Conservation (phyloP, 192 early-diverging fungal genomes). For the Gigaspora rosea region DNA sequence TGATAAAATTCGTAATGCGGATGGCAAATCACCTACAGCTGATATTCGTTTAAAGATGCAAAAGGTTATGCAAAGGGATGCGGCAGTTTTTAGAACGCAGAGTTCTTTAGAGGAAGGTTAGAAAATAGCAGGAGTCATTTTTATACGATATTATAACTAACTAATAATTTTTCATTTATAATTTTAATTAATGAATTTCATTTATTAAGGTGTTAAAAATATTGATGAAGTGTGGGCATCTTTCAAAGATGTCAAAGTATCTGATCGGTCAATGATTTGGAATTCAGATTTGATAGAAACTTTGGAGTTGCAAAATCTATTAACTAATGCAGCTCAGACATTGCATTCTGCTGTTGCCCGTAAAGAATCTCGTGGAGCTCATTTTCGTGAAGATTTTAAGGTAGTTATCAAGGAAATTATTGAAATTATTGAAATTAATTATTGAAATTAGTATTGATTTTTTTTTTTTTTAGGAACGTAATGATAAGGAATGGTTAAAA, state of each 20-base stretch:
- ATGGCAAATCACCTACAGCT: conserved; percentile 79
- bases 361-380: conserved; percentile 97
- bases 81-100: conserved; percentile 97
- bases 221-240: conserved; percentile 82
- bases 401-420: conserved; percentile 10
- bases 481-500: conserved; percentile 98
- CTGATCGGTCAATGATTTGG: conserved; percentile 96
- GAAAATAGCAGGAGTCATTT: background rate
- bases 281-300: conserved; percentile 98
- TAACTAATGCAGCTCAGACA: conserved; percentile 93
- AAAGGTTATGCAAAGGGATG: conserved; percentile 96
- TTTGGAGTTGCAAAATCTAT: conserved; percentile 95
- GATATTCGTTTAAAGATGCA: conserved; percentile 94
- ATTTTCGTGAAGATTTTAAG: conserved; percentile 93
- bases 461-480: conserved; percentile 56
- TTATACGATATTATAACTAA: background rate
- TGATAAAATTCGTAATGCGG: conserved; percentile 87
- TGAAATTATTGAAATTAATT: too few relatives aligned
- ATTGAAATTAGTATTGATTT: background rate
- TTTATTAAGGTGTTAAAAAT: conserved; percentile 60
- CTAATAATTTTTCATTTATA: background rate
- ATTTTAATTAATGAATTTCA: background rate
- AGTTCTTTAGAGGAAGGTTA: conserved; percentile 77
- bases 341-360: conserved; percentile 86
- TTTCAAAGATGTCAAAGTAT: conserved; percentile 82